Evolutionary conservation across 1,284 basidiomycete genomes (phyloP), one percentile per base, ranked within the genome.

Genomic region (Lentinus polychrous): DNA sequence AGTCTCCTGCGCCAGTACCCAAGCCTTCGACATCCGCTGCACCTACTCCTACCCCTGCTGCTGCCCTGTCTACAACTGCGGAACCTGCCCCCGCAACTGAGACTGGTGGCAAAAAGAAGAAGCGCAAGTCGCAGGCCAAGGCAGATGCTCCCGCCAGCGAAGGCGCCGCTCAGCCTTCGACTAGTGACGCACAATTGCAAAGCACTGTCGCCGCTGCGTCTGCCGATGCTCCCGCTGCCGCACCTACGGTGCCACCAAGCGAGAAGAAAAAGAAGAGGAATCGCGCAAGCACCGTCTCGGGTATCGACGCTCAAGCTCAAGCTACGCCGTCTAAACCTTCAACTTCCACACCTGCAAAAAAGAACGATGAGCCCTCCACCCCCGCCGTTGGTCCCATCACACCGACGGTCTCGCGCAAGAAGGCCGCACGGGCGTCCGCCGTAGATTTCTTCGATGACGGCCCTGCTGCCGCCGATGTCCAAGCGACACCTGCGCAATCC

Each of bases 391-490:
- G 47, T 0, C 56, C 57, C 5, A 50, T 47, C n/a, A 55, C 56
- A 31, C 52, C 60, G 10, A 46, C 57, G 20, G 44, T 44, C 18
- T 32, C 52, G 22, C 49, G 46, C 33, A 57, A 52, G 45, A 61
- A 58, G 45, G 55, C 51, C 46, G n/a, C 52, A 37, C 62, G 63
- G 36, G 57, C 60, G 8, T 49, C 55, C 22, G 62, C 64, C 6
- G 52, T 55, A 12, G 61, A 66, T 49, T 62, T 62, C 57, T 61
- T 62, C 55, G 54, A 59, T 15, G 57, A 57, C 38, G 48, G 49
- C 8, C 50, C 41, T 23, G 46, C 37, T 7, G 46, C 15, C 14
- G 4, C 15, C 3, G 36, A 15, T 24, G 39, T n/a, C n/a, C 32
- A 22, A 12, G 41, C 32, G 2, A 49, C 41, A 3, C 41, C 47